Percentiles rank a stretch among this genome's conserved stretches.
These are phyloP conservation scores for Whalleya microplaca DNA, from an alignment of 2,329 filamentous ascomycete genomes.

Conservation along the genomic window DNA sequence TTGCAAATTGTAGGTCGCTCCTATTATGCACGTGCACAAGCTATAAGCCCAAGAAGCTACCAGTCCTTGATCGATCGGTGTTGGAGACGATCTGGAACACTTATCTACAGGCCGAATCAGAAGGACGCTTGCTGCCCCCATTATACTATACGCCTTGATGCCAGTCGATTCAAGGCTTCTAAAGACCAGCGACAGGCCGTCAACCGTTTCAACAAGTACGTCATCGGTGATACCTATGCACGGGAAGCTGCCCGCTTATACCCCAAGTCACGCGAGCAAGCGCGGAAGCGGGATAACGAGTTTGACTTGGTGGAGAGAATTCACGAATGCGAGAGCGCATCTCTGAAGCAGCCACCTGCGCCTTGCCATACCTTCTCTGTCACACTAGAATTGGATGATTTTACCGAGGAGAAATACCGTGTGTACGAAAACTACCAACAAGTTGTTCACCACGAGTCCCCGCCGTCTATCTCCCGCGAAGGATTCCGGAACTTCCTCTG, in stretches of 20 bases:
- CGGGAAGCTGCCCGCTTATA: slow-evolving; percentile 66
- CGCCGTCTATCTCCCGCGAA: slow-evolving; percentile 58
- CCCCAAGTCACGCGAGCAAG: slow-evolving; percentile 69
- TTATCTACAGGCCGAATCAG: slow-evolving; percentile 80
- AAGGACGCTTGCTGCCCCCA: slow-evolving; percentile 86
- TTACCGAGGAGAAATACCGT: slow-evolving; percentile 74
- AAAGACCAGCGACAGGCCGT: slow-evolving; percentile 75
- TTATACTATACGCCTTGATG: slow-evolving; percentile 79
- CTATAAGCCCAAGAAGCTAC: slow-evolving; percentile 68
- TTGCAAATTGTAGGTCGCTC: slow-evolving; percentile 61
- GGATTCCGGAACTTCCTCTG: slow-evolving; percentile 78
- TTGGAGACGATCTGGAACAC: slow-evolving; percentile 73
- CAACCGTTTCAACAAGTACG: slow-evolving; percentile 75
- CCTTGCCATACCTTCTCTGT: slow-evolving; percentile 71
- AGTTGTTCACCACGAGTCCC: slow-evolving; percentile 70
- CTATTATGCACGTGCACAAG: slow-evolving; percentile 69
- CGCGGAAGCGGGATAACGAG: slow-evolving; percentile 64
- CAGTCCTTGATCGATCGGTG: slow-evolving; percentile 73
- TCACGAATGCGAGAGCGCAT: slow-evolving; percentile 67
- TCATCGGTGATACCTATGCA: slow-evolving; percentile 70
- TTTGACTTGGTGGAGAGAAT: slow-evolving; percentile 70
- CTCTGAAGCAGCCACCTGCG: slow-evolving; percentile 59
- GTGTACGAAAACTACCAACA: slow-evolving; percentile 78
- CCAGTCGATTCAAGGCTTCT: slow-evolving; percentile 64
- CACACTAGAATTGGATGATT: slow-evolving; percentile 70